These are phyloP conservation scores for Botryotinia convoluta DNA, from an alignment of 2,329 filamentous ascomycete species.

Conservation along the genomic window DNA sequence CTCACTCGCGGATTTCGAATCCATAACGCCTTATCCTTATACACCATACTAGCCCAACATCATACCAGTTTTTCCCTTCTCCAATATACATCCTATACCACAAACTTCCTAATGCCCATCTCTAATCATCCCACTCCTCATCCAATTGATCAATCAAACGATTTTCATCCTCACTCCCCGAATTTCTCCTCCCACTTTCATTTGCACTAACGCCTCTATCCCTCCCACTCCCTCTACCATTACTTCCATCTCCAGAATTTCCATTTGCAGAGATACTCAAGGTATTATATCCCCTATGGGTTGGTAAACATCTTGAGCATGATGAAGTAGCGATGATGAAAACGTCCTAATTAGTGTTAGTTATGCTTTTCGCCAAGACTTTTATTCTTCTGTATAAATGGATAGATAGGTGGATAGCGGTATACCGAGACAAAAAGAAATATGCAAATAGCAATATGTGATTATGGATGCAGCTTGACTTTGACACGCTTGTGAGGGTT, in stretches of 20 bases:
- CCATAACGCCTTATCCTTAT: constrained; percentile 1
- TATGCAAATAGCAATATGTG: not conserved
- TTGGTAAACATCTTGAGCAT: constrained; percentile 64
- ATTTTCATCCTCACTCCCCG: constrained; percentile 74
- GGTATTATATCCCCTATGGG: constrained; percentile 64
- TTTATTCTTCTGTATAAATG: not conserved
- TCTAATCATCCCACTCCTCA: constrained; percentile 88
- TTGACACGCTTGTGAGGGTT: constrained; percentile 13
- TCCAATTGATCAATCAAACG: constrained; percentile 92
- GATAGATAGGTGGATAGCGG: constrained; percentile 15
- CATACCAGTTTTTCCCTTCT: not conserved
- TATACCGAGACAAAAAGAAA: constrained; percentile 15
- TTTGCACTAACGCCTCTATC: constrained; percentile 3
- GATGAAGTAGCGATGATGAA: constrained; percentile 68
- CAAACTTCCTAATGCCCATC: not conserved
- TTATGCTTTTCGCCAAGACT: constrained; percentile 8
- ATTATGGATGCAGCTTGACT: not conserved
- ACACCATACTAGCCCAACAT: not conserved
- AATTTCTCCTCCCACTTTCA: constrained; percentile 5
- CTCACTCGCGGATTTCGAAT: too few species aligned
- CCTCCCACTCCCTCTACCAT: not conserved
- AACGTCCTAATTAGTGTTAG: constrained; percentile 50
- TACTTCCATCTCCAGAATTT: constrained; percentile 41
- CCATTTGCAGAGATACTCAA: constrained; percentile 55
- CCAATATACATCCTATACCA: not conserved